Percentiles rank a stretch among this genome's conserved stretches.
Conservation (phyloP, 2,329 filamentous ascomycete species). For the Aschersonia sp. region DNA sequence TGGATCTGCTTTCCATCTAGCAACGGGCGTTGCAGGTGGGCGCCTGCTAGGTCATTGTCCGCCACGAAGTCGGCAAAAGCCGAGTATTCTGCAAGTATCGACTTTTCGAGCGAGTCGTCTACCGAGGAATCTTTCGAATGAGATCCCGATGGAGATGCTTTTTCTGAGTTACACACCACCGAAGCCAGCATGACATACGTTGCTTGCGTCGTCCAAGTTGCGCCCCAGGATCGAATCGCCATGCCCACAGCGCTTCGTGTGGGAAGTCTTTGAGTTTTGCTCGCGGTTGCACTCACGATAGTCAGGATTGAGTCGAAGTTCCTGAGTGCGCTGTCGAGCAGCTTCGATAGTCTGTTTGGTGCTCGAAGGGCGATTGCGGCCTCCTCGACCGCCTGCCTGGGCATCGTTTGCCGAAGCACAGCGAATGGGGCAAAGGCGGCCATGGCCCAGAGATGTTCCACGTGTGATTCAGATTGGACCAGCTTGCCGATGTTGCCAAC, state of each 20-base stretch:
- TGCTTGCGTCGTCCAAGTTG: slow-evolving; percentile 6
- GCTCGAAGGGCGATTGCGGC: slow-evolving; percentile 3
- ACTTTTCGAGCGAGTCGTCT: not conserved
- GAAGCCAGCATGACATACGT: slow-evolving; percentile 4
- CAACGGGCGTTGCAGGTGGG: slow-evolving; percentile 2
- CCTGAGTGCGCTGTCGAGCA: slow-evolving; percentile 3
- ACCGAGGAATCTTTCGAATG: not conserved
- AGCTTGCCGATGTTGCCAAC: slow-evolving; percentile 2
- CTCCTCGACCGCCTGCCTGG: slow-evolving; percentile 5
- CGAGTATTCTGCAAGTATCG: not conserved
- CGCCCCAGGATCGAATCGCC: slow-evolving; percentile 8
- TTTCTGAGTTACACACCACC: not conserved
- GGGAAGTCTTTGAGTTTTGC: not conserved
- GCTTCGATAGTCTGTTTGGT: slow-evolving; percentile 2
- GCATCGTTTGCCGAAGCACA: slow-evolving; percentile 2
- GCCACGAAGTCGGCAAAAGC: slow-evolving; percentile 5
- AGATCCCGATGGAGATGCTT: not conserved
- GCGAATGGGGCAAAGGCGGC: slow-evolving; percentile 6
- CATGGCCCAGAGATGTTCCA: slow-evolving; percentile 6
- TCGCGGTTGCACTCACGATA: not conserved
- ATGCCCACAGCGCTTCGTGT: slow-evolving; percentile 5
- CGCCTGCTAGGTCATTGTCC: slow-evolving; percentile 2
- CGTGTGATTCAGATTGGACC: slow-evolving; percentile 1
- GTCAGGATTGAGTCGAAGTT: slow-evolving; percentile 4
- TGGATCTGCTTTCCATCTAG: slow-evolving; percentile 6